A percentile compares a stretch with the other conserved stretches of the same genome.
These are phyloP conservation scores for Bidens hawaiensis DNA, from an alignment of 140 eudicot genomes.

Conservation along the genomic window DNA sequence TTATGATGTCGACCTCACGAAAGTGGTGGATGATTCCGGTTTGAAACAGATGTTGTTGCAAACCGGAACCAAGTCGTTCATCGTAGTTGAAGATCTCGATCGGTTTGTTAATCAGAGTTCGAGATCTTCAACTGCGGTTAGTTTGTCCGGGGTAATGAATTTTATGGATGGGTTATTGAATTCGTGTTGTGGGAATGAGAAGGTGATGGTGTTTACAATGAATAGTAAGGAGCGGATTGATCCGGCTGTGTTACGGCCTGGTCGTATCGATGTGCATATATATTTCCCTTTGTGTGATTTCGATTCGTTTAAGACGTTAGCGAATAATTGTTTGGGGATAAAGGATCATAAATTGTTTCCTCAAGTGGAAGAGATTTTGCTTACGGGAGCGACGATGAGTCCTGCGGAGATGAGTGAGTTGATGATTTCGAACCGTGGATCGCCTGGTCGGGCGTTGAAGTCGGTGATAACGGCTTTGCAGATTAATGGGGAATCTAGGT, in stretches of 20 bases:
- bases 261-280: conserved; percentile 80
- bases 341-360: conserved; percentile 84
- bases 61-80: conserved; percentile 42
- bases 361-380: conserved; percentile 76
- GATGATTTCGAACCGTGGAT: conserved; percentile 78
- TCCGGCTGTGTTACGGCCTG: conserved; percentile 68
- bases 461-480: conserved; percentile 81
- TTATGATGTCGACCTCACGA: conserved; percentile 55
- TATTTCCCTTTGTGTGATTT: conserved; percentile 73
- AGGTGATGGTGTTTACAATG: conserved; percentile 81
- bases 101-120: conserved; percentile 33
- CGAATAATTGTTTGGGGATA: conserved; percentile 64
- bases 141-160: conserved; percentile 63
- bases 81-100: conserved; percentile 70
- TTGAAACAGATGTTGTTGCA: conserved; percentile 55
- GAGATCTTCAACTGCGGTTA: conserved; percentile 24
- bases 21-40: conserved; percentile 48
- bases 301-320: conserved; percentile 58
- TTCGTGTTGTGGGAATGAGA: conserved; percentile 61
- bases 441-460: conserved; percentile 85
- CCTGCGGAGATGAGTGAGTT: conserved; percentile 92
- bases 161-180: conserved; percentile 87
- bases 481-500: conserved; percentile 34
- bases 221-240: conserved; percentile 57
- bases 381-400: conserved; percentile 62